A percentile compares a stretch with the other conserved stretches of the same genome.
These are phyloP conservation scores for Escovopsis weberi DNA, from an alignment of 2,329 filamentous ascomycete genomes.

Conservation along the genomic window DNA sequence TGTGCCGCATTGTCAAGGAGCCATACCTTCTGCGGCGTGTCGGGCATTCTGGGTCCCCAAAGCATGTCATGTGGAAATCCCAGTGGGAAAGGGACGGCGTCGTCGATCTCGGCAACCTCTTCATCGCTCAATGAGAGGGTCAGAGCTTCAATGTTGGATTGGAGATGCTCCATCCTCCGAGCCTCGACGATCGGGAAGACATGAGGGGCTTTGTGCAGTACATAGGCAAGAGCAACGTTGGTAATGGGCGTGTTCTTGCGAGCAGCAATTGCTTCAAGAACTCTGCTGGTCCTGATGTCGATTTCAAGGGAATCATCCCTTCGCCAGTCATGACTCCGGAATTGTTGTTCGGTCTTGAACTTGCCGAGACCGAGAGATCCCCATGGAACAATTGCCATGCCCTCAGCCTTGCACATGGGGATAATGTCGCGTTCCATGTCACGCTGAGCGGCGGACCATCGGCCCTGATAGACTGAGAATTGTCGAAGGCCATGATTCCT, in stretches of 20 bases:
- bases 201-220: slow-evolving; percentile 56
- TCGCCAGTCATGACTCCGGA: slow-evolving; percentile 21
- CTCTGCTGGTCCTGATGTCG: slow-evolving; percentile 35
- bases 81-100: slow-evolving; percentile 41
- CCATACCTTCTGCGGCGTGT: slow-evolving; percentile 26
- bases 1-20: slow-evolving; percentile 31
- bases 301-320: slow-evolving; percentile 28
- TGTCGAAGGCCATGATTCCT: slow-evolving; percentile 53
- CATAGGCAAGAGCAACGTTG: slow-evolving; percentile 52
- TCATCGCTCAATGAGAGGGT: slow-evolving; percentile 34
- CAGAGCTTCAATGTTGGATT: slow-evolving; percentile 44
- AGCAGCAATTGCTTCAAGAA: slow-evolving; percentile 34
- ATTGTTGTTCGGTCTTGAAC: slow-evolving; percentile 27
- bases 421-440: slow-evolving; percentile 30
- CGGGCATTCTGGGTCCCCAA: slow-evolving; percentile 23
- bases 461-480: slow-evolving; percentile 40
- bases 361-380: slow-evolving; percentile 37
- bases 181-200: slow-evolving; percentile 51
- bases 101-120: slow-evolving; percentile 42
- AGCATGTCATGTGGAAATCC: slow-evolving; percentile 55
- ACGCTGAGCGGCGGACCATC: slow-evolving; percentile 24
- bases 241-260: slow-evolving; percentile 29
- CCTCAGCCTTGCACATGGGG: slow-evolving; percentile 27
- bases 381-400: slow-evolving; percentile 44
- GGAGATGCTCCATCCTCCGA: slow-evolving; percentile 45